Conservation (phyloP, 2,329 filamentous ascomycete species). For the Fusarium xyrophilum region DNA sequence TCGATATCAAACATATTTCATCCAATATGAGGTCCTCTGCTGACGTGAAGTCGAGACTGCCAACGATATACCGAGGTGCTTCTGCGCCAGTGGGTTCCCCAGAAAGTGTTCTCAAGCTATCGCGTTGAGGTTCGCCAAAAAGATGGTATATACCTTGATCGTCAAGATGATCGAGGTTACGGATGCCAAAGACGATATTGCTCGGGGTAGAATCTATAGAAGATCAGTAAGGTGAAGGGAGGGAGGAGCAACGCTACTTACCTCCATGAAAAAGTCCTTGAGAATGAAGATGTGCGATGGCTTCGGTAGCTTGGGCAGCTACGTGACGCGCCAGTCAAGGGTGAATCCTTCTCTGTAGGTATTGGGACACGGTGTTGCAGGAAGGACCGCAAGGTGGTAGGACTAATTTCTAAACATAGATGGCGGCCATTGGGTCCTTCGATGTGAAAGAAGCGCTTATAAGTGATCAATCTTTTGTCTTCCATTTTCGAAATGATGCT, state of each 20-base stretch:
- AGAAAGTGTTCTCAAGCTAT: neutral
- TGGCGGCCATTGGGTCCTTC: neutral
- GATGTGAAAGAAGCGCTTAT: neutral
- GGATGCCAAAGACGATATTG: neutral
- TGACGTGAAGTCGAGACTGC: neutral
- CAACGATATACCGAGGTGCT: neutral
- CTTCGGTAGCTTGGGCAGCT: neutral
- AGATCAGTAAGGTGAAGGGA: neutral
- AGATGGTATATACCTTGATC: neutral
- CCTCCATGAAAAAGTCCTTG: neutral
- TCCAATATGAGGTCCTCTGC: neutral
- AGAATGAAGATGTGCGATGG: neutral
- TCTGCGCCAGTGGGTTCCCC: neutral
- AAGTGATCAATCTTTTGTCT: neutral
- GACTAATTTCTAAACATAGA: conserved; percentile 4
- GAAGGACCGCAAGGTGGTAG: neutral
- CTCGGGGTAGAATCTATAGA: neutral
- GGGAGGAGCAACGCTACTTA: neutral
- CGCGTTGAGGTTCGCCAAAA: neutral
- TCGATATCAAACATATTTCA: neutral
- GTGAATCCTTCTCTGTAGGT: neutral
- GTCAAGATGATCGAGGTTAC: neutral
- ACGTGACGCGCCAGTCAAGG: neutral
- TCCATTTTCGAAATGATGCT: neutral
- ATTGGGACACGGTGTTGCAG: neutral